phyloP scores from a whole-genome alignment of 2,329 filamentous ascomycete species.

The Trichoderma atroviride region DNA sequence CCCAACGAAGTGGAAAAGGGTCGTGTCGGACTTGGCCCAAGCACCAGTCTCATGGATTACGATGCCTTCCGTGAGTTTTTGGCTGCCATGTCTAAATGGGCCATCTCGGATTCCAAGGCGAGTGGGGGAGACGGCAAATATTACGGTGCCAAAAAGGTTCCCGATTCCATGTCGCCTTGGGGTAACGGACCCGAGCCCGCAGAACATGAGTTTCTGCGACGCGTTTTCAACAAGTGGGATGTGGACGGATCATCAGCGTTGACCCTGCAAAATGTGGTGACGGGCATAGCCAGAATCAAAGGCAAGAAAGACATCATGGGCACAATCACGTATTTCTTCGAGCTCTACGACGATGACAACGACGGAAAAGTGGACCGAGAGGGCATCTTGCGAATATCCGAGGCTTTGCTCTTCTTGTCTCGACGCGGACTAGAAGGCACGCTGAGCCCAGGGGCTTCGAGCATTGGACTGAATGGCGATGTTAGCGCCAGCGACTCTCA shows the following conservation, averaged over 20 bases:
- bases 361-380: slow-evolving; percentile 93
- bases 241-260: slow-evolving; percentile 74
- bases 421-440: slow-evolving; percentile 80
- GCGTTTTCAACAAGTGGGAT: slow-evolving; percentile 89
- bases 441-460: slow-evolving; percentile 66
- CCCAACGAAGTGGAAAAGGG: slow-evolving; percentile 72
- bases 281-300: slow-evolving; percentile 87
- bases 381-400: slow-evolving; percentile 91
- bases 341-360: slow-evolving; percentile 90
- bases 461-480: slow-evolving; percentile 53
- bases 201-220: slow-evolving; percentile 91
- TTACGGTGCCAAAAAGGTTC: slow-evolving; percentile 55
- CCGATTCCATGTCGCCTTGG: slow-evolving; percentile 54
- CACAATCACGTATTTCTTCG: slow-evolving; percentile 96
- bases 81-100: slow-evolving; percentile 88
- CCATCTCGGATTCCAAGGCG: slow-evolving; percentile 80
- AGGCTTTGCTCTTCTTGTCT: slow-evolving; percentile 89
- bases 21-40: slow-evolving; percentile 83
- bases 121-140: slow-evolving; percentile 63
- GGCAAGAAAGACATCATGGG: slow-evolving; percentile 96
- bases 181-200: slow-evolving; percentile 68
- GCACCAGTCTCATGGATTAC: slow-evolving; percentile 94
- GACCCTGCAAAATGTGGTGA: slow-evolving; percentile 88
- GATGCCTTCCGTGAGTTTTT: slow-evolving; percentile 94
- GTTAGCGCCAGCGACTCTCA: slow-evolving; percentile 39